A percentile compares a stretch with the other conserved stretches of the same genome.
Conservation (phyloP, 1,284 basidiomycete species). For the Leccinum subrobustum region DNA sequence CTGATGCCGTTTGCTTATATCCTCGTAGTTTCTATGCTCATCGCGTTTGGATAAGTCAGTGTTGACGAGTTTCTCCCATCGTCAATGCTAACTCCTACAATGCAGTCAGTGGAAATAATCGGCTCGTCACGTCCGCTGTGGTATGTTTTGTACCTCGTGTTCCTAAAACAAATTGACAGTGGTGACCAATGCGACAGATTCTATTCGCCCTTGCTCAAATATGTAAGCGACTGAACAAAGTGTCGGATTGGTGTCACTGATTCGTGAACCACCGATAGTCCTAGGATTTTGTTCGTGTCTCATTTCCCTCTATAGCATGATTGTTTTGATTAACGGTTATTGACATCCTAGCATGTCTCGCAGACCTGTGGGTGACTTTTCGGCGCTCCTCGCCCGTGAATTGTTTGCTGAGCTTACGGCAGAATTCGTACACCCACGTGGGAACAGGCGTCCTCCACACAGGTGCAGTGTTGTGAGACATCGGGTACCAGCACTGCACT, state of each 20-base stretch:
- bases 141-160: constrained; percentile 7
- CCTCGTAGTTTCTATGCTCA: constrained; percentile 25
- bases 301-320: background rate
- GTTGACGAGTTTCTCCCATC: background rate
- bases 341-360: constrained; percentile 5
- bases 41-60: constrained; percentile 31
- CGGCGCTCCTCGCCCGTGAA: background rate
- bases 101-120: constrained; percentile 24
- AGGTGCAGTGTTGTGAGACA: constrained; percentile 5
- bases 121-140: constrained; percentile 13
- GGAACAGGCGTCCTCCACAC: background rate
- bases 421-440: constrained; percentile 16
- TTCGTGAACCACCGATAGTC: constrained; percentile 1
- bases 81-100: background rate
- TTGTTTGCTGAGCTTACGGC: background rate
- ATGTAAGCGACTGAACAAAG: constrained; percentile 7
- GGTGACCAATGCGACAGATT: constrained; percentile 1
- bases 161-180: background rate
- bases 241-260: background rate
- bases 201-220: constrained; percentile 13
- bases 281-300: constrained; percentile 19
- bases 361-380: constrained; percentile 5
- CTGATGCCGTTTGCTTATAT: background rate
- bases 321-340: background rate
- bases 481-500: background rate